These are phyloP conservation scores for Tuber borchii DNA, from an alignment of 495 filamentous ascomycete genomes.

Conservation along the genomic window DNA sequence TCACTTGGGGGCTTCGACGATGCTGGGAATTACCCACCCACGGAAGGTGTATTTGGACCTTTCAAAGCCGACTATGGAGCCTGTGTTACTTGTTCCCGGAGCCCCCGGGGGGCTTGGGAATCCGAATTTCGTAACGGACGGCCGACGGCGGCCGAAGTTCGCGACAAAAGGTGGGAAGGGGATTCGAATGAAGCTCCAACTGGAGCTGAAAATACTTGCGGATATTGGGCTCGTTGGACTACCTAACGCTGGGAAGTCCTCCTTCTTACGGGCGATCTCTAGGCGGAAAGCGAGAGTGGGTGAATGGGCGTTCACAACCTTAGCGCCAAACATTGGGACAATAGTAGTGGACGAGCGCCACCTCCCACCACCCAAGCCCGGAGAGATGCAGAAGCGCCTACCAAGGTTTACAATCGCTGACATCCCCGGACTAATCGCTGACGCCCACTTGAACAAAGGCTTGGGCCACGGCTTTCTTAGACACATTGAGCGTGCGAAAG, in stretches of 20 bases:
- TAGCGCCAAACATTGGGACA: constrained; percentile 90
- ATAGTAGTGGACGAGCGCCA: constrained; percentile 79
- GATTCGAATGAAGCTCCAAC: constrained; percentile 68
- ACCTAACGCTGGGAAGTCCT: constrained; percentile 94
- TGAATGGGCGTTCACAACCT: constrained; percentile 93
- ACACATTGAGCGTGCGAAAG: constrained; percentile 86
- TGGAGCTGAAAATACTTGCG: constrained; percentile 90
- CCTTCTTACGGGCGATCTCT: constrained; percentile 76
- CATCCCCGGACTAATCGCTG: constrained; percentile 85
- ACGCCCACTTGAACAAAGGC: constrained; percentile 85
- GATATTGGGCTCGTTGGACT: constrained; percentile 91
- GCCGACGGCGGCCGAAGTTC: constrained; percentile 66
- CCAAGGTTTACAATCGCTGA: constrained; percentile 89
- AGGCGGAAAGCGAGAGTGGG: constrained; percentile 82
- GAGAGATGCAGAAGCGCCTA: constrained; percentile 43
- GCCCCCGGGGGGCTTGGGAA: constrained; percentile 87
- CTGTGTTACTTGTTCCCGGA: constrained; percentile 83
- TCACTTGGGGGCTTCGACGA: constrained; percentile 28
- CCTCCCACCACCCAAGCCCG: constrained; percentile 51
- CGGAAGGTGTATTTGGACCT: constrained; percentile 73
- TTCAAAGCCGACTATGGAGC: constrained; percentile 67
- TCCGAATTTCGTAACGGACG: constrained; percentile 74
- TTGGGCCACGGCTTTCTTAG: constrained; percentile 86
- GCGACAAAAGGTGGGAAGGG: constrained; percentile 79
- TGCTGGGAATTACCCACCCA: constrained; percentile 44